A percentile compares a stretch with the other conserved stretches of the same genome.
These are phyloP conservation scores for Hanseniaspora clermontiae DNA, from an alignment of 805 yeast genomes.

Conservation along the genomic window DNA sequence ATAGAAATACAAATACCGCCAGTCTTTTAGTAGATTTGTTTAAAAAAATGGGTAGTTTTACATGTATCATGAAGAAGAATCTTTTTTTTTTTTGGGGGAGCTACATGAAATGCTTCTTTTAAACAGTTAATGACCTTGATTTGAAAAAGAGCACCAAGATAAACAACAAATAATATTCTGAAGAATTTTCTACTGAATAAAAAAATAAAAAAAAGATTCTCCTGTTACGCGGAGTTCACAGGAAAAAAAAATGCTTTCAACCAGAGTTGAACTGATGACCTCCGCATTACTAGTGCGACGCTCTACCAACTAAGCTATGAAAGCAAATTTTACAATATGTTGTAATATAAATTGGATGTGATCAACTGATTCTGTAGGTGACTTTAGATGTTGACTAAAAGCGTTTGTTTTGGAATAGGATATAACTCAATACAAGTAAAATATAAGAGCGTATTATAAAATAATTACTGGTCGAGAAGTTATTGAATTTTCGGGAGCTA, in stretches of 20 bases:
- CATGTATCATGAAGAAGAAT: not conserved
- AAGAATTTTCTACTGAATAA: no score
- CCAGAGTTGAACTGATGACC: constrained; percentile 12
- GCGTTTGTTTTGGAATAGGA: no score
- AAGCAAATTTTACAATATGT: not conserved
- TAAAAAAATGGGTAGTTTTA: not conserved
- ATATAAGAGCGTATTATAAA: no score
- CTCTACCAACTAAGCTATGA: constrained; percentile 11
- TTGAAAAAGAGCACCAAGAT: no score
- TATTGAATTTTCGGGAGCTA: no score
- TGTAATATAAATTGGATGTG: not conserved
- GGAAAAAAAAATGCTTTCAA: constrained; percentile 6
- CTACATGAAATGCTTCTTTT: no score
- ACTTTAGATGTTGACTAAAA: not conserved
- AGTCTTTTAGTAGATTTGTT: not conserved
- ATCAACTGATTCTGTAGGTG: no score
- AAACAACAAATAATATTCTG: no score
- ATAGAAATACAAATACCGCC: not conserved
- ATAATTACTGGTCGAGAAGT: no score
- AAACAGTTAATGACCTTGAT: no score
- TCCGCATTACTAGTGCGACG: constrained; percentile 13
- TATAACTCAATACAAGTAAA: not conserved
- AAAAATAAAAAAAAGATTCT: not conserved
- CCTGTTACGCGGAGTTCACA: no score
- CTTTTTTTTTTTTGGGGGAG: no score